These are phyloP conservation scores for Polytrichum formosum DNA, from an alignment of 225 moss, liverwort and hornwort species.

Conservation along the genomic window DNA sequence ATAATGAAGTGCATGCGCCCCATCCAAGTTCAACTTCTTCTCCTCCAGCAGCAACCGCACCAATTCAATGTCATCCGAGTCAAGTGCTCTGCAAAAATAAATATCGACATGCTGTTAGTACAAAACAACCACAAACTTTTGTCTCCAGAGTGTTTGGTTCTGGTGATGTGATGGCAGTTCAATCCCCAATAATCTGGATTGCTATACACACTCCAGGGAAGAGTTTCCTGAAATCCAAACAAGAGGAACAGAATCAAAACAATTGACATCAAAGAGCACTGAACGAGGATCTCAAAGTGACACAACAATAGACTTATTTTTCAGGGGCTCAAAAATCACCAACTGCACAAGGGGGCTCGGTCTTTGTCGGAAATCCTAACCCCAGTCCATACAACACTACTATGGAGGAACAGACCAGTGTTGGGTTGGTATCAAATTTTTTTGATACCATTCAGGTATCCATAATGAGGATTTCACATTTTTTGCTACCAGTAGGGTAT, in stretches of 20 bases:
- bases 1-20: slow-evolving; percentile 78
- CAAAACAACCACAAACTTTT: slow-evolving; percentile 2
- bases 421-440: no score
- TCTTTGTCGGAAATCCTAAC: no score
- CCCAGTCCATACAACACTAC: no score
- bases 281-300: no score
- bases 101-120: slow-evolving; percentile 5
- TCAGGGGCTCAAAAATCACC: no score
- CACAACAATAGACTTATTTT: no score
- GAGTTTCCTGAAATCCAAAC: not conserved
- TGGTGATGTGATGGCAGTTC: not conserved
- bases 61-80: slow-evolving; percentile 89
- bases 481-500: no score
- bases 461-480: no score
- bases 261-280: not conserved
- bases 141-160: slow-evolving; percentile 2
- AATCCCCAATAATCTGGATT: not conserved
- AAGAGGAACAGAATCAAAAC: not conserved
- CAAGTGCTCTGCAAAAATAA: slow-evolving; percentile 65
- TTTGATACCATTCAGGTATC: no score
- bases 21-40: slow-evolving; percentile 59
- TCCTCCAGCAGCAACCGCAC: slow-evolving; percentile 75
- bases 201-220: not conserved
- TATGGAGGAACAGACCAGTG: no score
- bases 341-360: no score